Conservation (phyloP, 768 basidiomycete genomes). For the Termitomyces sp. region DNA sequence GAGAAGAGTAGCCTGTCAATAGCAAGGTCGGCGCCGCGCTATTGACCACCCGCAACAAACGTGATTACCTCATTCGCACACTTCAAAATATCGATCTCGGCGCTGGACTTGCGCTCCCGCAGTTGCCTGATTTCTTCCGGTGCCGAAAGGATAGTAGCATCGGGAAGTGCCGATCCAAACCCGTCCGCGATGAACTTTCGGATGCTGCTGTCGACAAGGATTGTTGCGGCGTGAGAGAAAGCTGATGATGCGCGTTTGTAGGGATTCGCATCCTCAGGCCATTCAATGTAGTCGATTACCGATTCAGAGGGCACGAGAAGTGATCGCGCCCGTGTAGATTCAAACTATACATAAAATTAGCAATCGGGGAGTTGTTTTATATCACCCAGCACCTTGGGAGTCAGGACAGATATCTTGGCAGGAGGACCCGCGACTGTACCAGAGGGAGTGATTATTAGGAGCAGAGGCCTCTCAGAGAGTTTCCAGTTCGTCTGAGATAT, state of each 20-base stretch:
- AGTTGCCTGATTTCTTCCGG: conserved; percentile 51
- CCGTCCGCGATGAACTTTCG: conserved; percentile 65
- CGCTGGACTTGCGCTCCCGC: conserved; percentile 66
- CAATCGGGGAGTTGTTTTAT: not conserved
- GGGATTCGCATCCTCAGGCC: conserved; percentile 67
- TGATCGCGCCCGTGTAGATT: conserved; percentile 60
- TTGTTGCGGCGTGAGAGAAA: conserved; percentile 22
- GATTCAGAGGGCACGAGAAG: conserved; percentile 45
- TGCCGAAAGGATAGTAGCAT: conserved; percentile 37
- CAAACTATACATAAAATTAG: conserved; percentile 37
- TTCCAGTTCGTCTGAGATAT: conserved; percentile 57
- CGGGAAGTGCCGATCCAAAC: conserved; percentile 38
- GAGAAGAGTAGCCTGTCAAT: conserved; percentile 63
- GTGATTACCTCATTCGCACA: conserved; percentile 71
- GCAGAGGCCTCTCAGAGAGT: conserved; percentile 73
- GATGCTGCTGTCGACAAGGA: conserved; percentile 57
- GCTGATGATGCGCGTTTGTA: conserved; percentile 40
- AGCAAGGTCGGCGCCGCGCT: not conserved
- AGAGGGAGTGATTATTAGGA: conserved; percentile 55
- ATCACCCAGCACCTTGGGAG: conserved; percentile 39
- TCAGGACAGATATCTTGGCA: conserved; percentile 54
- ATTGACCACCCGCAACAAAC: not conserved
- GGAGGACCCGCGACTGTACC: conserved; percentile 18
- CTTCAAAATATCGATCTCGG: conserved; percentile 65
- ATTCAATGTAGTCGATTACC: conserved; percentile 40